Percentiles rank a stretch among this genome's conserved stretches.
These are phyloP conservation scores for Peribolospora kevripleyi DNA, from an alignment of 768 basidiomycete species.

Conservation along the genomic window DNA sequence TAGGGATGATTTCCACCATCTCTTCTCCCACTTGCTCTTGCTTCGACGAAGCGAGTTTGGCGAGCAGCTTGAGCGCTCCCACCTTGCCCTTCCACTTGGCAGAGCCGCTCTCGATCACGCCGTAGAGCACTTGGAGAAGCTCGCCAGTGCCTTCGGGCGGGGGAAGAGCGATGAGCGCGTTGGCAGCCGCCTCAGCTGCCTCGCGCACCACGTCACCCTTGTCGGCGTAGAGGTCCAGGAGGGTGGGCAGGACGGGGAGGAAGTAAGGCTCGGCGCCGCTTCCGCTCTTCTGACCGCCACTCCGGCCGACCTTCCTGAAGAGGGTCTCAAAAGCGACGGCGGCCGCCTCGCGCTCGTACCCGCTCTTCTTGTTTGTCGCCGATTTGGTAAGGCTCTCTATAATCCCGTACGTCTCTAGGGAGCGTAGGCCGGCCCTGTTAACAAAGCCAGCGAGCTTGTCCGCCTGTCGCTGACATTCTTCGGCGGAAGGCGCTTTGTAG, in stretches of 20 bases:
- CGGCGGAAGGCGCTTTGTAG: neutral
- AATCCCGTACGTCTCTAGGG: slow-evolving; percentile 19
- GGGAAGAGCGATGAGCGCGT: slow-evolving; percentile 55
- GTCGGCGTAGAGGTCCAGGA: slow-evolving; percentile 73
- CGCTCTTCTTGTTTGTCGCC: slow-evolving; percentile 62
- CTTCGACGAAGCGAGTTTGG: slow-evolving; percentile 8
- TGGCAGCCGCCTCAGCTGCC: slow-evolving; percentile 56
- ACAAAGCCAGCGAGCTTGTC: slow-evolving; percentile 10
- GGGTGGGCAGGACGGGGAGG: slow-evolving; percentile 44
- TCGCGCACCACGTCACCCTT: slow-evolving; percentile 74
- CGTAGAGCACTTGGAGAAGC: slow-evolving; percentile 36
- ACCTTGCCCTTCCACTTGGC: slow-evolving; percentile 81
- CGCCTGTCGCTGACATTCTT: neutral
- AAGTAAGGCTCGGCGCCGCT: slow-evolving; percentile 47
- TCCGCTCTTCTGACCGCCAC: slow-evolving; percentile 22
- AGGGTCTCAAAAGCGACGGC: slow-evolving; percentile 58
- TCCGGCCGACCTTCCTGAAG: slow-evolving; percentile 20
- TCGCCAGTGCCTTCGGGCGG: slow-evolving; percentile 57
- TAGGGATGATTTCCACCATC: slow-evolving; percentile 55
- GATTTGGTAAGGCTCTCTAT: slow-evolving; percentile 40
- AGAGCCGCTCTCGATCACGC: slow-evolving; percentile 35
- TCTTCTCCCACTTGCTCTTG: slow-evolving; percentile 50
- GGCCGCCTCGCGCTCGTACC: slow-evolving; percentile 67
- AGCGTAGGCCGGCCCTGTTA: slow-evolving; percentile 8
- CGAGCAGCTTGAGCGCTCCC: slow-evolving; percentile 64